Evolutionary conservation across 495 filamentous ascomycete genomes (phyloP).

Genomic region (Penicillium paradoxum): DNA sequence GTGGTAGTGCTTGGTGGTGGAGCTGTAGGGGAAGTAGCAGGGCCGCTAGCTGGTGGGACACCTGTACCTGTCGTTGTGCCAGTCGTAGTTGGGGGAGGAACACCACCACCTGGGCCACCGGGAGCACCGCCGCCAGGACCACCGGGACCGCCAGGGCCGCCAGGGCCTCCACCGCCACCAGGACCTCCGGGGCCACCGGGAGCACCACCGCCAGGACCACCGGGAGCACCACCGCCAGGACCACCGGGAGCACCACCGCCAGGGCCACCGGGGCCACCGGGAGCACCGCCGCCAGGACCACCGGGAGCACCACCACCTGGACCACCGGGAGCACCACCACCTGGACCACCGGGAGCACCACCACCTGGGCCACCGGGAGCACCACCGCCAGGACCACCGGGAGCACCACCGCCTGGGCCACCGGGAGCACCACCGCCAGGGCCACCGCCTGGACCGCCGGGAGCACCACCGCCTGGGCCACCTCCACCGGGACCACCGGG

Average conservation of each 20-base stretch:
- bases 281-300: neutral
- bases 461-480: neutral
- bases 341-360: too few relatives aligned
- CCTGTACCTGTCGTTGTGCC: neutral
- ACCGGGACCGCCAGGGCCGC: too few relatives aligned
- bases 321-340: too few relatives aligned
- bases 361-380: too few relatives aligned
- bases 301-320: neutral
- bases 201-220: too few relatives aligned
- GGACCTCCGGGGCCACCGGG: too few relatives aligned
- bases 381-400: too few relatives aligned
- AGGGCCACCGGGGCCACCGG: neutral
- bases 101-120: neutral
- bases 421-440: slow-evolving; percentile 1
- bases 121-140: neutral
- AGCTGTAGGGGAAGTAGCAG: neutral
- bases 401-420: too few relatives aligned
- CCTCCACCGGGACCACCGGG: neutral
- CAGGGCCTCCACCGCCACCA: too few relatives aligned
- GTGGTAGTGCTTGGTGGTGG: neutral
- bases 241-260: neutral
- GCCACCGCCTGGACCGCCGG: neutral
- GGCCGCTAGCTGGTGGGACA: neutral
- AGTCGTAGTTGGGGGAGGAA: neutral
- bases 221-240: too few relatives aligned